Conservation (phyloP, 305 asterid genomes). For the Fraxinus angustifolia region DNA sequence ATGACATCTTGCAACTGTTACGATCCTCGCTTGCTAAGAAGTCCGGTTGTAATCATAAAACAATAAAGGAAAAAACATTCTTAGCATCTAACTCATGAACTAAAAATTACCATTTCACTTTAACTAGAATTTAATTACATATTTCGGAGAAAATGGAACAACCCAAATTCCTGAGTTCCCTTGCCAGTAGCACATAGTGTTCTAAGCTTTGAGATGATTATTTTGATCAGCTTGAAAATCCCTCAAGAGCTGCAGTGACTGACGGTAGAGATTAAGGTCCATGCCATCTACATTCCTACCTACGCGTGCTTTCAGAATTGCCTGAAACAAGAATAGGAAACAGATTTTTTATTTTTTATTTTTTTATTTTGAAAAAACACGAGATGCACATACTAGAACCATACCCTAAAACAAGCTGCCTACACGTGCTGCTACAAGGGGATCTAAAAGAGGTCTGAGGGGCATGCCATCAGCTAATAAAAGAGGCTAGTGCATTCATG, state of each 20-base stretch:
- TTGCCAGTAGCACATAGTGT: background rate
- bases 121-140: background rate
- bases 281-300: constrained; percentile 91
- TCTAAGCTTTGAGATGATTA: constrained; percentile 28
- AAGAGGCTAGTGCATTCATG: background rate
- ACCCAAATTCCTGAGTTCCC: background rate
- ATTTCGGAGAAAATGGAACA: background rate
- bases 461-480: background rate
- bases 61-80: background rate
- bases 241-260: constrained; percentile 65
- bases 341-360: background rate
- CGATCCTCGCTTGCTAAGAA: background rate
- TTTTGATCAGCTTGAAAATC: constrained; percentile 62
- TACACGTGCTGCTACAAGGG: background rate
- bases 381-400: background rate
- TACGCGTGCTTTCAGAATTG: constrained; percentile 72
- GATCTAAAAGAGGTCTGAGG: background rate
- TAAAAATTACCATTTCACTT: background rate
- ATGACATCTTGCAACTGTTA: background rate
- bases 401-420: background rate
- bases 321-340: constrained; percentile 41
- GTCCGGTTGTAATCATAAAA: background rate
- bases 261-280: constrained; percentile 78
- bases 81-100: background rate
- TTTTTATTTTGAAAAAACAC: background rate